Evolutionary conservation across 2,329 filamentous ascomycete species (phyloP), one percentile per base, ranked within the genome.

Genomic region (Chalara sp.): DNA sequence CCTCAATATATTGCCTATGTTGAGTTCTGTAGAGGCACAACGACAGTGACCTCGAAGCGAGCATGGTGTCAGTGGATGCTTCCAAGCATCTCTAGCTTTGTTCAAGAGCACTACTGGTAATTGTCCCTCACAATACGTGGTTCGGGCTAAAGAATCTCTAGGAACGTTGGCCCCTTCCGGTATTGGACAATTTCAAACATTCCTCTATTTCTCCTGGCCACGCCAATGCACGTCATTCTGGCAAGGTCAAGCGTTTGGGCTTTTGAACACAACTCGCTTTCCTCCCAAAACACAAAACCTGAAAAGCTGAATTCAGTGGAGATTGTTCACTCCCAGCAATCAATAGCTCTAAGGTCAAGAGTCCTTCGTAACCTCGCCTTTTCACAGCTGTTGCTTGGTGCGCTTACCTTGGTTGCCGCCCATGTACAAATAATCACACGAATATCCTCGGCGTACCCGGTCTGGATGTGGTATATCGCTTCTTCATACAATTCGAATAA

Each of bases 371-470:
- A 59, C 41, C 72, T 96, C 54, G 89, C 89, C 1, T 68, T 84
- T 4, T 79, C 81, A 4, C 92, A 99, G 67, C 68, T 87, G 1
- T 51, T 91, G 4, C 73, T 99, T 13, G 84, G 86, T 1, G 54
- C 80, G 2, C 67, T 92, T 53, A 87, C 89, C 21, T 68, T 91
- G 21, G 89, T 84, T 10, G 89, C 74, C 56, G 95, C 95, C 64
- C 93, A 99, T 65, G 86, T 96, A 30, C 93, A 99, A 68, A 95
- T 99, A 59, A 86, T 97, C 61, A 95, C 86, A 43, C 81, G 93
- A 29, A 77, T 99, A 12, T 86, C 89, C 1, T 96, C 91, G 0
- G 92, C 84, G 0, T 96, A 92, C 67, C 87, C 90, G 1, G 69
- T 93, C 13, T 96, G 90, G 89, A 93, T 96, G 65, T 84, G 87